A percentile compares a stretch with the other conserved stretches of the same genome.
phyloP scores from a whole-genome alignment of 345 rosid species.

The Melaleuca alternifolia region DNA sequence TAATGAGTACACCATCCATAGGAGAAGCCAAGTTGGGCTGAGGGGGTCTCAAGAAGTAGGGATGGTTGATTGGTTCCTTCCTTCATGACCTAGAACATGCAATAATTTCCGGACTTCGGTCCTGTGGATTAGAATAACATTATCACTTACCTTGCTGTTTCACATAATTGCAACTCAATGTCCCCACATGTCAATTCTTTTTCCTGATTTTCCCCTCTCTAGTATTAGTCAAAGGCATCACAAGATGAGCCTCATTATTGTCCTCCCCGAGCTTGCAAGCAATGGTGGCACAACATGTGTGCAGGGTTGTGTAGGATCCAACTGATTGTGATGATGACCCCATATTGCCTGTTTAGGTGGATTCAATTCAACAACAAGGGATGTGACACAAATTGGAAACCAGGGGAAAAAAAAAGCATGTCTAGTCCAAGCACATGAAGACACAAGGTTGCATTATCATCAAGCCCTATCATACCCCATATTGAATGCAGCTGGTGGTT shows the following conservation, averaged over 20 bases:
- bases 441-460: not conserved
- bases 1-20: not conserved
- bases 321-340: not conserved
- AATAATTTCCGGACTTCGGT: not conserved
- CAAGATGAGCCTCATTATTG: not conserved
- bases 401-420: not conserved
- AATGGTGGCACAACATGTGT: not conserved
- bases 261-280: not conserved
- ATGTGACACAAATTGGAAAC: not conserved
- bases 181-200: not conserved
- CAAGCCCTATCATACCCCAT: not conserved
- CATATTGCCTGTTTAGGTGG: slow-evolving; percentile 1
- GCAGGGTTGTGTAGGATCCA: not conserved
- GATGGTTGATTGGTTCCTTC: not conserved
- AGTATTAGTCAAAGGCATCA: not conserved
- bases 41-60: not conserved
- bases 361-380: not conserved
- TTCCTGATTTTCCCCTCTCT: not conserved
- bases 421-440: not conserved
- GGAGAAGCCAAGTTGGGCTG: not conserved
- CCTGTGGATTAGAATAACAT: not conserved
- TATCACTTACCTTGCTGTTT: not conserved
- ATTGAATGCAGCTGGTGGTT: not conserved
- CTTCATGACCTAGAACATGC: not conserved
- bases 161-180: not conserved